Percentiles rank a stretch among this genome's conserved stretches.
These are phyloP conservation scores for Botrytis deweyae DNA, from an alignment of 2,329 filamentous ascomycete genomes.

Conservation along the genomic window DNA sequence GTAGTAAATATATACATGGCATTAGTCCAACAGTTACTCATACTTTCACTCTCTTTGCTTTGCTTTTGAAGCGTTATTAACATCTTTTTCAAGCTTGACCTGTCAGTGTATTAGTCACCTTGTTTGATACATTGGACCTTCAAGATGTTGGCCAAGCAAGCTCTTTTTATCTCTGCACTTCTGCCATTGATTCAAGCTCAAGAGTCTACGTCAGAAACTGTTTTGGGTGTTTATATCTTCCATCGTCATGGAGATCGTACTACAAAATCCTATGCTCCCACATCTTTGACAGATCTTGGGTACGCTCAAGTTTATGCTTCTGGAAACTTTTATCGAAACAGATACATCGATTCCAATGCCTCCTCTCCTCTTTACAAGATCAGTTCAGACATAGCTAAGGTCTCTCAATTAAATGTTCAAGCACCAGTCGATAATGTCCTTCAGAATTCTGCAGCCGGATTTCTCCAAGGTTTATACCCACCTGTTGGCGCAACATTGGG, in stretches of 20 bases:
- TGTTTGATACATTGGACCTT: not conserved
- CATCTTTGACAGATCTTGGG: slow-evolving; percentile 75
- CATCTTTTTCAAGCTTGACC: not conserved
- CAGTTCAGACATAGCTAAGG: slow-evolving; percentile 62
- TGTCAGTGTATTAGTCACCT: not conserved
- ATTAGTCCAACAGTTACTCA: not conserved
- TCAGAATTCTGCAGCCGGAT: slow-evolving; percentile 75
- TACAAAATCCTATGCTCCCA: slow-evolving; percentile 69
- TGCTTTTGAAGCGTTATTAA: not conserved
- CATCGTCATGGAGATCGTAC: slow-evolving; percentile 88
- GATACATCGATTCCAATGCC: slow-evolving; percentile 67
- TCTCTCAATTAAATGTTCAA: slow-evolving; percentile 69
- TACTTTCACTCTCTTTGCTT: not conserved
- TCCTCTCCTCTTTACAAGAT: slow-evolving; percentile 62
- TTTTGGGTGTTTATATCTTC: slow-evolving; percentile 80
- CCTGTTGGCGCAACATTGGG: slow-evolving; percentile 58
- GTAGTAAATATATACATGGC: not conserved
- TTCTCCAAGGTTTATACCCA: slow-evolving; percentile 85
- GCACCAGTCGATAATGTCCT: slow-evolving; percentile 75
- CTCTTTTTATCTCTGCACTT: slow-evolving; percentile 45
- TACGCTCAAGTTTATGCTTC: slow-evolving; percentile 72
- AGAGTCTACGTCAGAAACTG: slow-evolving; percentile 39
- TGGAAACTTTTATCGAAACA: slow-evolving; percentile 71
- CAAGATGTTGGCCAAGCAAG: slow-evolving; percentile 41
- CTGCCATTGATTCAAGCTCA: slow-evolving; percentile 39